Conservation (phyloP, 345 rosid genomes). For the Eucalyptus sideroxylon region DNA sequence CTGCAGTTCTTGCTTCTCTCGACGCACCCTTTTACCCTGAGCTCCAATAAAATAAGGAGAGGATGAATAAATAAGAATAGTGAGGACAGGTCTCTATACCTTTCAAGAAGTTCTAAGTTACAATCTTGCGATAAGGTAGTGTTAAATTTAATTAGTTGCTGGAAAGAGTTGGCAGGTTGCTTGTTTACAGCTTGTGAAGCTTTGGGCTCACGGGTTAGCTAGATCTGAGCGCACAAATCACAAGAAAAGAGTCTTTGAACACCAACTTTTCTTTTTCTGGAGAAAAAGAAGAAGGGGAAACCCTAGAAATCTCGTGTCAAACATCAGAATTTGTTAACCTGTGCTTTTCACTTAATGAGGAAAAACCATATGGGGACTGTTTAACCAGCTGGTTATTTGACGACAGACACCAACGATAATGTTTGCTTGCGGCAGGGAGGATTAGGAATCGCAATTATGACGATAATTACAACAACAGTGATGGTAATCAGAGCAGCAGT, state of each 20-base stretch:
- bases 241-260: conserved; percentile 10
- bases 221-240: conserved; percentile 6
- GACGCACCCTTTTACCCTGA: neutral
- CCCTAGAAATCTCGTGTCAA: neutral
- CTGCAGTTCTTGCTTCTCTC: neutral
- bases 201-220: conserved; percentile 24
- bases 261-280: neutral
- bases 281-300: neutral
- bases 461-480: neutral
- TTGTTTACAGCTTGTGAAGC: neutral
- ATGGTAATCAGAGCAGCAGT: neutral
- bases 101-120: neutral
- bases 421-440: neutral
- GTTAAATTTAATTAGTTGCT: neutral
- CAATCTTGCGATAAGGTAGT: neutral
- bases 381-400: neutral
- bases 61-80: neutral
- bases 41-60: neutral
- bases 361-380: neutral
- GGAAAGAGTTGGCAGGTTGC: neutral
- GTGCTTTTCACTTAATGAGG: neutral
- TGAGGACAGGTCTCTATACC: neutral
- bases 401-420: neutral
- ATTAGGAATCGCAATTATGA: neutral
- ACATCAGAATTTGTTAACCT: neutral